Conservation (phyloP, 495 filamentous ascomycete genomes). For the Penicillium bialowiezense region DNA sequence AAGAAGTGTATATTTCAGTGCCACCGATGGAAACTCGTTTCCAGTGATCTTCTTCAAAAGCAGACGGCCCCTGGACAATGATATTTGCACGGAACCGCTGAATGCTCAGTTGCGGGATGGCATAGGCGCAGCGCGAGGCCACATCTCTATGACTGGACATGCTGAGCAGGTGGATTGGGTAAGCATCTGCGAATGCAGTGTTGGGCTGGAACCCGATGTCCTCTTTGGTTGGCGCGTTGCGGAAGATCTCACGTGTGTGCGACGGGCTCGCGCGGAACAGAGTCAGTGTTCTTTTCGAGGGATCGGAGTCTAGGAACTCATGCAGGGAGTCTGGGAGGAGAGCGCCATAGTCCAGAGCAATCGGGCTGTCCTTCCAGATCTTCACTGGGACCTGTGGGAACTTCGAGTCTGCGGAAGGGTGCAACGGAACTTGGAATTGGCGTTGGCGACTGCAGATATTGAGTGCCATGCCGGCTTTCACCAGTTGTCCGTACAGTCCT, state of each 20-base stretch:
- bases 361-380: conserved; percentile 74
- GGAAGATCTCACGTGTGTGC: conserved; percentile 64
- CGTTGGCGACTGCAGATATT: conserved; percentile 22
- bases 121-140: conserved; percentile 44
- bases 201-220: conserved; percentile 71
- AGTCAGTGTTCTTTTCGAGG: conserved; percentile 48
- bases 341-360: conserved; percentile 43
- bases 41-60: conserved; percentile 78
- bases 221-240: conserved; percentile 69
- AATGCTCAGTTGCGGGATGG: conserved; percentile 62
- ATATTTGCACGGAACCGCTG: conserved; percentile 83
- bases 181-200: conserved; percentile 84
- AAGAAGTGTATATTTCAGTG: conserved; percentile 55
- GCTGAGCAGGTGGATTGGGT: conserved; percentile 79
- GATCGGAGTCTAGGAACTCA: conserved; percentile 46
- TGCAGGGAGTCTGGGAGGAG: conserved; percentile 56
- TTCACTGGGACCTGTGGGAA: conserved; percentile 63
- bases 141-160: conserved; percentile 69
- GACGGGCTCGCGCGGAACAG: conserved; percentile 69
- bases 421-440: conserved; percentile 61
- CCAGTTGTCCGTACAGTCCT: conserved; percentile 4
- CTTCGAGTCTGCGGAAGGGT: conserved; percentile 49
- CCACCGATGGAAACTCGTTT: conserved; percentile 59
- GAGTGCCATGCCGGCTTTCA: conserved; percentile 18
- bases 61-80: conserved; percentile 60